Evolutionary conservation across 768 basidiomycete genomes (phyloP).

Genomic region (Naganishia onofrii): DNA sequence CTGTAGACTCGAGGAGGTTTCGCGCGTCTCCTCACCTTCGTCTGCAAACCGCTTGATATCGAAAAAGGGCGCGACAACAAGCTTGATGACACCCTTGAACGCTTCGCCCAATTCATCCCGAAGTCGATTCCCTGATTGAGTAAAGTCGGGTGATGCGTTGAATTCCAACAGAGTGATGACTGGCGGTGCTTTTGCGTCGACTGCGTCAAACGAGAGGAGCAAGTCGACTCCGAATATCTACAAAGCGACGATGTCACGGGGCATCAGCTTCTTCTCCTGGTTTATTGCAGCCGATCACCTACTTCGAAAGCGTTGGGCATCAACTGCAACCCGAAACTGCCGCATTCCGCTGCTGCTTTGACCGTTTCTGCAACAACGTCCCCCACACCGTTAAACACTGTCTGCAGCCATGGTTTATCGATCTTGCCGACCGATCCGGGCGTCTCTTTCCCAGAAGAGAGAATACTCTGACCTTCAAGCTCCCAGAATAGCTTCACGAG

Average conservation of each 20-base stretch:
- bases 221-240: slow-evolving; percentile 88
- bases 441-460: background rate
- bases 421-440: slow-evolving; percentile 50
- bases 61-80: slow-evolving; percentile 67
- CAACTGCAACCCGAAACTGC: slow-evolving; percentile 62
- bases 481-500: slow-evolving; percentile 75
- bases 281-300: slow-evolving; percentile 22
- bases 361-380: slow-evolving; percentile 74
- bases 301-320: slow-evolving; percentile 85
- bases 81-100: slow-evolving; percentile 67
- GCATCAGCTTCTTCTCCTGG: background rate
- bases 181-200: slow-evolving; percentile 34
- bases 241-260: background rate
- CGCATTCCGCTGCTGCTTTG: slow-evolving; percentile 73
- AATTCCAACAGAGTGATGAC: slow-evolving; percentile 76
- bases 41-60: slow-evolving; percentile 24
- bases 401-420: slow-evolving; percentile 54
- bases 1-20: slow-evolving; percentile 6
- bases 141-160: slow-evolving; percentile 94
- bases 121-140: slow-evolving; percentile 79
- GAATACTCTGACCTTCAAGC: slow-evolving; percentile 58
- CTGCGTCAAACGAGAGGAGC: slow-evolving; percentile 61
- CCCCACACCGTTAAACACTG: slow-evolving; percentile 64
- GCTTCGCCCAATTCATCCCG: slow-evolving; percentile 77
- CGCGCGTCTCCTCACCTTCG: slow-evolving; percentile 30